Conservation (phyloP, 352 stramenopile genomes). For the Phytopythium helicoides region DNA sequence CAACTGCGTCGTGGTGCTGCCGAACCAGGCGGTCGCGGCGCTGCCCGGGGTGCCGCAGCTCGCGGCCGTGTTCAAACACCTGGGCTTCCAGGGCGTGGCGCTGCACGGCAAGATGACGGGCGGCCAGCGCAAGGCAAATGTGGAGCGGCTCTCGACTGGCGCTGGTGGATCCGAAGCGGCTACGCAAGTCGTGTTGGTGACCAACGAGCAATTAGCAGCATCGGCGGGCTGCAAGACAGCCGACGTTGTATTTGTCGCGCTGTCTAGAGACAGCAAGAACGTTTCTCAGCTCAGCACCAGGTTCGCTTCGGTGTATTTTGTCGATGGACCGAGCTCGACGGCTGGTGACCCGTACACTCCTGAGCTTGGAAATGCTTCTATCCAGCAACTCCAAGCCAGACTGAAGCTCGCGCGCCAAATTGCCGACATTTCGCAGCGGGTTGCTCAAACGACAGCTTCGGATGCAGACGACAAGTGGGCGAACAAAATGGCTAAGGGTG, state of each 20-base stretch:
- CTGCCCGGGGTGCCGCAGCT: conserved; percentile 30
- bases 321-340: not conserved
- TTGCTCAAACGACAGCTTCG: conserved; percentile 17
- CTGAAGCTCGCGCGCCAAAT: conserved; percentile 62
- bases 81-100: conserved; percentile 58
- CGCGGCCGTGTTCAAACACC: conserved; percentile 42
- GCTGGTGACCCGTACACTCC: conserved; percentile 17
- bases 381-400: conserved; percentile 47
- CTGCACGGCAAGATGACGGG: conserved; percentile 71
- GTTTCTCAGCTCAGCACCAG: conserved; percentile 19
- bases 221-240: conserved; percentile 21
- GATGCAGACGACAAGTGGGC: conserved; percentile 60
- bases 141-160: conserved; percentile 33
- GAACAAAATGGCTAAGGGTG: conserved; percentile 48
- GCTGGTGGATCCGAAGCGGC: conserved; percentile 1
- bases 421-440: conserved; percentile 40
- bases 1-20: conserved; percentile 47
- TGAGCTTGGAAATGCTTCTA: conserved; percentile 19
- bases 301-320: conserved; percentile 35
- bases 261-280: not conserved
- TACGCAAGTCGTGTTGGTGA: conserved; percentile 49
- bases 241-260: conserved; percentile 36
- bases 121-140: conserved; percentile 45
- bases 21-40: conserved; percentile 20
- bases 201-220: conserved; percentile 53